Percentiles rank a stretch among this genome's conserved stretches.
Conservation (phyloP, 345 rosid genomes). For the Rhodomyrtus tomentosa region DNA sequence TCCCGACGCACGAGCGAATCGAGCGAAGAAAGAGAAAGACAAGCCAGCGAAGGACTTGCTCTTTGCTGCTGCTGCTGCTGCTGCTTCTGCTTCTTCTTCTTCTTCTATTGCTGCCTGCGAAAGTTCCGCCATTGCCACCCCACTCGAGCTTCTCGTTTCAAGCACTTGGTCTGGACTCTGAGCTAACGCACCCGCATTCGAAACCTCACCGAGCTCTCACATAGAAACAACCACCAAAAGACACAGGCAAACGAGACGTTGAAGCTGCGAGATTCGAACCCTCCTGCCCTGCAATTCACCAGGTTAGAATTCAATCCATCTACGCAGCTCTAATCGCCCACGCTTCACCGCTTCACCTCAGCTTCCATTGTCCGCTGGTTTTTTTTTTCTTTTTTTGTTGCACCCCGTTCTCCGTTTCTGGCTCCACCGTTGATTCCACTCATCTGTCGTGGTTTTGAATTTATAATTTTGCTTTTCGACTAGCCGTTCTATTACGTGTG, state of each 20-base stretch:
- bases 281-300: not conserved
- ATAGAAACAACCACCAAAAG: not conserved
- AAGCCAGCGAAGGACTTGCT: not conserved
- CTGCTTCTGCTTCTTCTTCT: not conserved
- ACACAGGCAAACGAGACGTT: not conserved
- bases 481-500: not conserved
- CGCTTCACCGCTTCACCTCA: not conserved
- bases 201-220: not conserved
- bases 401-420: not conserved
- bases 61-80: not conserved
- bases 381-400: not conserved
- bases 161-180: not conserved
- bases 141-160: not conserved
- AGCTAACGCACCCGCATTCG: not conserved
- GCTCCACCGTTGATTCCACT: not conserved
- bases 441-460: not conserved
- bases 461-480: not conserved
- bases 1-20: not conserved
- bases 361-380: not conserved
- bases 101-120: not conserved
- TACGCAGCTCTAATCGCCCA: not conserved
- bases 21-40: not conserved
- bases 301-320: not conserved
- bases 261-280: not conserved
- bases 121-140: not conserved